A percentile compares a stretch with the other conserved stretches of the same genome.
Conservation (phyloP, 1,139 yeast genomes). For the Debaryomyces singareniensis region DNA sequence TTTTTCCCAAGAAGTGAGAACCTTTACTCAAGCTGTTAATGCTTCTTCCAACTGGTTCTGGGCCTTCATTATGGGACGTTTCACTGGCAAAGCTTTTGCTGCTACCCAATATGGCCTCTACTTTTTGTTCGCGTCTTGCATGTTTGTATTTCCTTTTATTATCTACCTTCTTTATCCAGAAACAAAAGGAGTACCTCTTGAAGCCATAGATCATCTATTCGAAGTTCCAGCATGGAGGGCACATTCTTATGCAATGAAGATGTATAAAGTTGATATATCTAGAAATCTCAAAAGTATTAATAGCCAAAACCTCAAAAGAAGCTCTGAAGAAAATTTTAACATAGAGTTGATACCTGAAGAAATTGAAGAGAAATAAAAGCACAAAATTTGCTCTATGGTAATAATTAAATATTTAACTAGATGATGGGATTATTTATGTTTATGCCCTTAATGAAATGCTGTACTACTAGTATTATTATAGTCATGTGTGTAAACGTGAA, state of each 20-base stretch:
- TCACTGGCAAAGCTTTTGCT: constrained; percentile 36
- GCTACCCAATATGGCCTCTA: constrained; percentile 39
- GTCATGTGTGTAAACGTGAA: no score
- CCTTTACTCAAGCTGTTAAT: constrained; percentile 37
- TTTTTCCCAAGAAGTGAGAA: constrained; percentile 36
- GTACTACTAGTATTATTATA: no score
- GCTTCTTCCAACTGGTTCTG: constrained; percentile 44
- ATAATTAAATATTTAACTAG: no score
- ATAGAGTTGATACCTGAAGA: no score
- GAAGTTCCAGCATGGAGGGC: constrained; percentile 30
- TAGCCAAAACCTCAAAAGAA: no score
- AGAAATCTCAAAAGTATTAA: no score
- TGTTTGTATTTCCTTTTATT: constrained; percentile 27
- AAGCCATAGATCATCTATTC: constrained; percentile 36
- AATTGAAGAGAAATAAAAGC: no score
- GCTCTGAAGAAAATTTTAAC: no score
- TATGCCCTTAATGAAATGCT: no score
- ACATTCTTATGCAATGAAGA: constrained; percentile 15
- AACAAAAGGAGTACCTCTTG: constrained; percentile 39
- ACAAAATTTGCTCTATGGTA: no score
- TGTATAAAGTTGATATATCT: neutral
- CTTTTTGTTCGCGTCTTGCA: constrained; percentile 35
- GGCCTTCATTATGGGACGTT: constrained; percentile 44
- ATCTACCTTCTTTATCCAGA: constrained; percentile 38
- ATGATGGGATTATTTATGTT: no score